Conservation (phyloP, 2,329 filamentous ascomycete species). For the Triangularia setosa region DNA sequence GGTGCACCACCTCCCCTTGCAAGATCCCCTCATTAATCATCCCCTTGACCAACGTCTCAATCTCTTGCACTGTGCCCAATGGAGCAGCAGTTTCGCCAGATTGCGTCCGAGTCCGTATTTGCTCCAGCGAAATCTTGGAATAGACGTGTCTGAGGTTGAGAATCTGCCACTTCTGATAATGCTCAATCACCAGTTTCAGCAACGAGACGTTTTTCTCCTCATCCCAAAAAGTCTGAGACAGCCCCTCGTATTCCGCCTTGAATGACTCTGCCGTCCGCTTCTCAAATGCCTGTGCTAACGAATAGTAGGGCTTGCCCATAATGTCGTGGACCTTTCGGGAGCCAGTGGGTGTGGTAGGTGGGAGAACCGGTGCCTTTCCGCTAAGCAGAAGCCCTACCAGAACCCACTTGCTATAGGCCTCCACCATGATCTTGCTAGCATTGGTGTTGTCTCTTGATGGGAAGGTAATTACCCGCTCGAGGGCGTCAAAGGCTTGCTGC, state of each 20-base stretch:
- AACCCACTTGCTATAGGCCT: constrained; percentile 90
- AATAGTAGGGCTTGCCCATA: constrained; percentile 66
- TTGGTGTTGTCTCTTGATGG: constrained; percentile 56
- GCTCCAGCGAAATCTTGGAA: constrained; percentile 51
- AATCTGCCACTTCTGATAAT: constrained; percentile 74
- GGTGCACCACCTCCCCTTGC: constrained; percentile 47
- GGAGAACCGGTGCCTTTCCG: constrained; percentile 55
- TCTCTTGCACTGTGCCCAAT: constrained; percentile 41
- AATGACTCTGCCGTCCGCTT: constrained; percentile 43
- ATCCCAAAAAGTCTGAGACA: constrained; percentile 54
- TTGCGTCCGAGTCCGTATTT: constrained; percentile 48
- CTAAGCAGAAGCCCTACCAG: constrained; percentile 68
- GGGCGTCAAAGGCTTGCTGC: constrained; percentile 56
- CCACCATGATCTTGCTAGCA: constrained; percentile 74
- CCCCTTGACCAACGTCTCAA: constrained; percentile 44
- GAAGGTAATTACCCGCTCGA: constrained; percentile 63
- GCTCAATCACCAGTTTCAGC: constrained; percentile 62
- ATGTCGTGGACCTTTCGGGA: constrained; percentile 55
- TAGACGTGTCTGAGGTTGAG: constrained; percentile 71
- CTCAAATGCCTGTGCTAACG: constrained; percentile 66
- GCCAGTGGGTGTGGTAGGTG: constrained; percentile 50
- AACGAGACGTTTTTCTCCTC: constrained; percentile 72
- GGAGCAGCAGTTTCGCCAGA: constrained; percentile 50
- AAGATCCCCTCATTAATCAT: constrained; percentile 57
- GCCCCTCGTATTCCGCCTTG: constrained; percentile 57